These are phyloP conservation scores for Phytomonas francai DNA, from an alignment of 208 protist species.

Conservation along the genomic window DNA sequence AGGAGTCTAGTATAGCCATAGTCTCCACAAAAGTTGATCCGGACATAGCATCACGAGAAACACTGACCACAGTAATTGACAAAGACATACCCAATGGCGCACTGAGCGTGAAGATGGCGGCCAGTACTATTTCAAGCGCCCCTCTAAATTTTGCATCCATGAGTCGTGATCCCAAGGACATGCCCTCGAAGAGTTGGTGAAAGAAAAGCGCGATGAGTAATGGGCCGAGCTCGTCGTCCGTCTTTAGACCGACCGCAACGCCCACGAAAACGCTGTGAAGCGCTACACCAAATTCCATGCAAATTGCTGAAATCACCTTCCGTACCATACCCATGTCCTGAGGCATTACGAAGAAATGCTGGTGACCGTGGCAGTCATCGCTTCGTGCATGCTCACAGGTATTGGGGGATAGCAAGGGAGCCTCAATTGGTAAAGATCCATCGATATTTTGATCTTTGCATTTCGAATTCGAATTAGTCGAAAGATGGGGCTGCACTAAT, in stretches of 20 bases:
- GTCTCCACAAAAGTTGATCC: constrained; percentile 24
- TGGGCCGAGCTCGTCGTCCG: constrained; percentile 30
- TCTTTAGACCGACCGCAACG: constrained; percentile 39
- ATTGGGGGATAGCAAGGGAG: too few species aligned
- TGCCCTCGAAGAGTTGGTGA: constrained; percentile 71
- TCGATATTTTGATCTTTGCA: not conserved
- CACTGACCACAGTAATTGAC: constrained; percentile 17
- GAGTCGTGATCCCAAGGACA: constrained; percentile 52
- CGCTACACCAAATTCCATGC: constrained; percentile 58
- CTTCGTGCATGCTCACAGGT: constrained; percentile 1
- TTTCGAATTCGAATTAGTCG: too few species aligned
- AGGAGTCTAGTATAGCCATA: constrained; percentile 36
- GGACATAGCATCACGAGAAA: constrained; percentile 25
- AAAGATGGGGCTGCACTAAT: too few species aligned
- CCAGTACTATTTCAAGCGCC: constrained; percentile 27
- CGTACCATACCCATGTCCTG: constrained; percentile 17
- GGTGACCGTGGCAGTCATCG: constrained; percentile 20
- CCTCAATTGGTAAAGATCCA: too few species aligned
- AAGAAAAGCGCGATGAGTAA: constrained; percentile 54
- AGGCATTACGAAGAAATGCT: constrained; percentile 14
- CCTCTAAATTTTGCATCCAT: constrained; percentile 39
- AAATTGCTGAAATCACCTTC: constrained; percentile 31
- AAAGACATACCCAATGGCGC: constrained; percentile 34
- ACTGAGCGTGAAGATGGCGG: constrained; percentile 36
- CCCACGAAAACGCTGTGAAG: constrained; percentile 74